A percentile compares a stretch with the other conserved stretches of the same genome.
Evolutionary conservation across 1,284 basidiomycete species (phyloP).

Genomic region (Sutorius eximius): DNA sequence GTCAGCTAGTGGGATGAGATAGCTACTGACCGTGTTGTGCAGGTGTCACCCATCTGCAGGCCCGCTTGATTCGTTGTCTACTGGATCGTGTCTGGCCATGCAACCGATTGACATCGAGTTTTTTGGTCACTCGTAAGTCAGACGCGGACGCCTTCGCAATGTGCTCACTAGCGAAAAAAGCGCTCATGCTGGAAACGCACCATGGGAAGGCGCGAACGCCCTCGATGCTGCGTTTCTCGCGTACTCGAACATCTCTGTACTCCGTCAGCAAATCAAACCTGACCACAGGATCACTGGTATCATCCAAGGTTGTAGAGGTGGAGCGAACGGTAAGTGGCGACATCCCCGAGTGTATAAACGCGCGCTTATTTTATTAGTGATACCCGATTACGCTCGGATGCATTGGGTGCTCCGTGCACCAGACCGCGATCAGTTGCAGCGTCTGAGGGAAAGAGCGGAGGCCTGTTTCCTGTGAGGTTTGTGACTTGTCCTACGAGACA

Average conservation of each 20-base stretch:
- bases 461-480: conserved; percentile 56
- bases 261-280: conserved; percentile 73
- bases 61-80: conserved; percentile 43
- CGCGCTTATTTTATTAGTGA: conserved; percentile 48
- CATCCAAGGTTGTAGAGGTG: conserved; percentile 60
- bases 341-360: not conserved
- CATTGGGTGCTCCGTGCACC: conserved; percentile 66
- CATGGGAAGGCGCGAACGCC: conserved; percentile 85
- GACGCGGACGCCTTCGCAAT: not conserved
- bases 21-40: conserved; percentile 12
- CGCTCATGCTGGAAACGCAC: conserved; percentile 72
- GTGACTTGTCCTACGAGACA: not conserved
- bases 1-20: conserved; percentile 7
- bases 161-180: conserved; percentile 37
- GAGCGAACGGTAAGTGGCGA: conserved; percentile 54
- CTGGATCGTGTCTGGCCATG: conserved; percentile 58
- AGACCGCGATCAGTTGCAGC: conserved; percentile 52
- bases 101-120: conserved; percentile 64
- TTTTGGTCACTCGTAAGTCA: conserved; percentile 60
- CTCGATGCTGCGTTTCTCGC: conserved; percentile 82
- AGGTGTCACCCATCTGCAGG: conserved; percentile 70
- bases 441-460: conserved; percentile 49
- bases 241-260: conserved; percentile 70
- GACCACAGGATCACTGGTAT: conserved; percentile 69
- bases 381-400: conserved; percentile 77